Percentiles rank a stretch among this genome's conserved stretches.
Evolutionary conservation across 1,284 basidiomycete genomes (phyloP).

Genomic region (Apiotrichum akiyoshidainum): DNA sequence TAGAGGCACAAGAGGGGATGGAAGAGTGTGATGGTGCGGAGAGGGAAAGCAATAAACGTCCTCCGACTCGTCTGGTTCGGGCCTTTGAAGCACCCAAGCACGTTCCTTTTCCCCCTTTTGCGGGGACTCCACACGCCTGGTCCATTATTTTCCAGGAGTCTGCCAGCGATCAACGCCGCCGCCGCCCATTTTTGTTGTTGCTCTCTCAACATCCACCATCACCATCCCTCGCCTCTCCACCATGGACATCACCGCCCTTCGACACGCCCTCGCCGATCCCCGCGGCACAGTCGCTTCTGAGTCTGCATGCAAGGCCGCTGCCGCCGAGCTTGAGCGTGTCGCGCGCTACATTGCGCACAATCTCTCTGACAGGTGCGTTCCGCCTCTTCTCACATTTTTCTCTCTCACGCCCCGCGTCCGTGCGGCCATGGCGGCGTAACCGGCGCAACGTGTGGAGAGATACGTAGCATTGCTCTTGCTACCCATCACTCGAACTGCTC

Average conservation of each 20-base stretch:
- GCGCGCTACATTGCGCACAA: constrained; percentile 34
- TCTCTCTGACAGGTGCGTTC: constrained; percentile 32
- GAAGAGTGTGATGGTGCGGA: too few species aligned
- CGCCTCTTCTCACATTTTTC: too few species aligned
- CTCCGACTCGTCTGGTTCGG: too few species aligned
- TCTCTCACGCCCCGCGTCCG: too few species aligned
- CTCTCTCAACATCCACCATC: neutral
- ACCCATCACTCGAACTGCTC: neutral
- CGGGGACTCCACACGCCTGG: constrained; percentile 6
- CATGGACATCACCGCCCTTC: constrained; percentile 15
- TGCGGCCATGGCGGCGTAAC: too few species aligned
- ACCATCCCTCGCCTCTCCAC: neutral
- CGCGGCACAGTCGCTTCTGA: constrained; percentile 14
- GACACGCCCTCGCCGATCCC: constrained; percentile 3
- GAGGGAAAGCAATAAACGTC: too few species aligned
- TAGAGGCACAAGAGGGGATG: neutral
- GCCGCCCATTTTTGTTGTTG: neutral
- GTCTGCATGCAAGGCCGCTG: constrained; percentile 15
- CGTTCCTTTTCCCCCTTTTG: neutral
- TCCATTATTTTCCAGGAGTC: neutral
- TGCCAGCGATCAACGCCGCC: neutral
- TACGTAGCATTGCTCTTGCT: too few species aligned
- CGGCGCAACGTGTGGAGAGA: too few species aligned
- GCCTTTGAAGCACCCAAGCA: too few species aligned
- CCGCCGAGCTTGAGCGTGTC: constrained; percentile 18